Base-by-base conservation (phyloP, 2,329 filamentous ascomycete genomes). In the Cladophialophora bantiana region DNA sequence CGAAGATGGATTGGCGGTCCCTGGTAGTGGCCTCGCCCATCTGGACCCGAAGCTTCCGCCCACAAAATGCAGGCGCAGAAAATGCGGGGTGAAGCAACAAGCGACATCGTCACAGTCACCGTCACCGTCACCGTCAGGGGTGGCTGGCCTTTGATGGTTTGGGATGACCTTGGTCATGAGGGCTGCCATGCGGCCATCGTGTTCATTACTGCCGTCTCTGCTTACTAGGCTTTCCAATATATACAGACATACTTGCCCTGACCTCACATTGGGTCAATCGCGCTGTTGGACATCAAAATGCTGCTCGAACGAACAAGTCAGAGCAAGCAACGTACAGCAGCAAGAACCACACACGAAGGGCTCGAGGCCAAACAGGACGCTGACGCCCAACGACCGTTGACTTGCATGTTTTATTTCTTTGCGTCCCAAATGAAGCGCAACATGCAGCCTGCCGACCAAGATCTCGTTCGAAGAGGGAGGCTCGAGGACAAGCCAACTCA, bases 391-490 rank as follows among this genome's bases (percentile, higher is more conserved):
- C 59, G 65, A 20, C 68, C 68, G n/a, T 36, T 70, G 62, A 70
- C 73, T 2, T 74, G 74, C 63, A 73, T 75, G 64, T 74, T 75
- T 48, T 75, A 65, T 57, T 72, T 74, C 64, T 74, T 74, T 59
- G 71, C 70, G 18, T 74, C 72, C 32, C 72, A 75, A 42, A 74
- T 75, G 74, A 68, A 70, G 48, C 62, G 63, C 26, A 72, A 75
- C 58, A 67, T 74, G 26, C 66, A 72, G 54, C 45, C 56, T 32
- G 63, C 70, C 56, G 65, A 70, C 45, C 61, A 56, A 54, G 60
- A 67, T 31, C 62, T 69, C 48, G 68, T 68, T 15, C 63, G 62
- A 15, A 42, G 62, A 62, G 62, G 63, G 18, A 64, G 61, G 45
- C n/a, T 64, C 7, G 56, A 35, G 10, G 65, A 67, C 57, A 53